Base-by-base conservation (phyloP, 2,329 filamentous ascomycete genomes). In the Ceratocystis harringtonii region DNA sequence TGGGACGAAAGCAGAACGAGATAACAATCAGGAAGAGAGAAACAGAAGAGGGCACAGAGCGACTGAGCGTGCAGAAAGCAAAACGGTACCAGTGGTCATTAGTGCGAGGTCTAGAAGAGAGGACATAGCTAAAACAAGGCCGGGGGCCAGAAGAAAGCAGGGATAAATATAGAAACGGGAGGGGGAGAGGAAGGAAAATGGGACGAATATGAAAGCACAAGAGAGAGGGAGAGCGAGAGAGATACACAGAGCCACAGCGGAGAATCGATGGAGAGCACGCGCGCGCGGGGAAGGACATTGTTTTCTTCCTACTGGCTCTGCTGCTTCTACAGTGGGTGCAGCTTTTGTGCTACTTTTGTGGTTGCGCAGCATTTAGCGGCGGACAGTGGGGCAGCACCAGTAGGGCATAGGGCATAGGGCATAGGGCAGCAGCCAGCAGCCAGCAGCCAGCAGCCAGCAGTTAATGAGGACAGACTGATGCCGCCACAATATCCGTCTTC, bases 21-120 rank as follows among this genome's bases (percentile, higher is more conserved):
- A 41, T 6, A 32, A 10, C 19, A 19, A n/a, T 6, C 19, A 25
- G 28, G 7, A 28, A 19, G 30, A 25, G 10, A n/a, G 10, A 57
- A 22, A n/a, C 52, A 57, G 22, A 28, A 43, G 28, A 44, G n/a
- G 28, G 25, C 19, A 62, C 41, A 48, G 41, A 62, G 45, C 22
- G 61, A 62, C 61, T 50, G 43, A 62, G 61, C 61, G 61, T 62
- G 60, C 60, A 62, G 36, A 50, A 62, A 17, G 17, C 61, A 62
- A 62, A 62, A 62, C 61, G 25, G 25, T 25, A 48, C 25, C 61
- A 50, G 5, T 41, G 8, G 12, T 8, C 61, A 15, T 62, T 48
- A 25, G 43, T 22, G 22, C 3, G 41, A 32, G 52, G 52, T 57
- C 52, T 57, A 17, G 52, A 57, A 57, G 52, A 62, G 12, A 10